Evolutionary conservation across 345 rosid genomes (phyloP), one percentile per base, ranked within the genome.

Genomic region (Populus nigra): DNA sequence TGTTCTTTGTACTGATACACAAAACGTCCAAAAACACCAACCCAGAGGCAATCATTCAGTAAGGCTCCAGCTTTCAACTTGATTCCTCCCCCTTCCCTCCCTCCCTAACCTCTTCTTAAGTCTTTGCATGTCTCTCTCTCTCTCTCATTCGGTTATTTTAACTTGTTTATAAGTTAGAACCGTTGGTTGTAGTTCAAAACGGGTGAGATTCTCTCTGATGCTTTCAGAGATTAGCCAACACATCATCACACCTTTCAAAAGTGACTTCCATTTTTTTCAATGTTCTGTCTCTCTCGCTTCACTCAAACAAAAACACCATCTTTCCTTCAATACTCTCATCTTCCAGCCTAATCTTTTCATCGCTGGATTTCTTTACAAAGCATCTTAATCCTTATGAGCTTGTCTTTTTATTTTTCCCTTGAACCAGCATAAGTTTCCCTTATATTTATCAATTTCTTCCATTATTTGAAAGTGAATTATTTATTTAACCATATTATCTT

Each of bases 201-300:
- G 36, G 53, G 78, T 7, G 73, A 13, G 45, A 16, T 8, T 50
- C 22, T 18, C 57, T 50, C 57, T 8, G 73, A 67, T 80, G 83
- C 61, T 72, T 75, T 72, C 59, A 53, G 66, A 31, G 39, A 75
- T 61, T 82, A 68, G 81, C 83, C 85, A 74, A 86, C 84, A 73
- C 80, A 50, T 7, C 50, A 45, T 83, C 85, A 83, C 84, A 39
- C 72, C 87, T 82, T 81, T 78, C 76, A 87, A 89, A 81, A 83
- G 77, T 73, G 90, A 89, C 90, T 39, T 2, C 0, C 11, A 39
- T 79, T 82, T 71, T 79, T 81, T 81, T 33, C 77, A 22, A 23
- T 55, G 11, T n/a, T 72, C 35, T 22, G 29, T 38, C 39, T 50
- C 61, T 67, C 63, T 50, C 84, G 86, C 88, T 87, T 87, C 86